Percentiles rank a stretch among this genome's conserved stretches.
Evolutionary conservation across 2,329 filamentous ascomycete species (phyloP).

Genomic region (Zymoseptoria tritici): DNA sequence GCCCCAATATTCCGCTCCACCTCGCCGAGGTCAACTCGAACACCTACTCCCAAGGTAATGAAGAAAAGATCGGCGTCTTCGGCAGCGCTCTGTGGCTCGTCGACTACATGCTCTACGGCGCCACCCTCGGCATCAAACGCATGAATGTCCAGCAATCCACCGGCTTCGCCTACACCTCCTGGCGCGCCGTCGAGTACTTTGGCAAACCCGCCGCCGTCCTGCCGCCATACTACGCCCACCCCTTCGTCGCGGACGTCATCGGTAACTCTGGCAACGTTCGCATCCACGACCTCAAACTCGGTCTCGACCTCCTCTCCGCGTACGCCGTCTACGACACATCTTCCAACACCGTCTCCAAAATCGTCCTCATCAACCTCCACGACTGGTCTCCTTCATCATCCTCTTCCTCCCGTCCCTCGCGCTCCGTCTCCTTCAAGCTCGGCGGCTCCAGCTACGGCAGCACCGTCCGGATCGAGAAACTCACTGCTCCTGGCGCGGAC

Average conservation of each 20-base stretch:
- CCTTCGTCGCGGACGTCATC: constrained; percentile 12
- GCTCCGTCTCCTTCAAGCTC: constrained; percentile 3
- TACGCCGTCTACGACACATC: constrained; percentile 9
- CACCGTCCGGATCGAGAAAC: constrained; percentile 3
- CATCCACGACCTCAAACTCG: constrained; percentile 6
- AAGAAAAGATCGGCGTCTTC: constrained; percentile 7
- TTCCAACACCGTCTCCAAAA: constrained; percentile 2
- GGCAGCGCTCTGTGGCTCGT: constrained; percentile 10
- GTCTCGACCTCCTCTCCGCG: constrained; percentile 7
- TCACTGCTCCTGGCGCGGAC: constrained; percentile 9
- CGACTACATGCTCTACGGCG: constrained; percentile 12
- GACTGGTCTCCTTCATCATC: constrained; percentile 1
- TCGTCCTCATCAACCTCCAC: constrained; percentile 12
- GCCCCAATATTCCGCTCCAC: constrained; percentile 4
- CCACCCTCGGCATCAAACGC: constrained; percentile 5
- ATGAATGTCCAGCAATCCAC: constrained; percentile 14
- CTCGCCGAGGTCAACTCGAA: constrained; percentile 12
- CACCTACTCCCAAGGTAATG: constrained; percentile 8
- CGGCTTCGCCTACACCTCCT: constrained; percentile 9
- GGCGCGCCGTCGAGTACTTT: constrained; percentile 5
- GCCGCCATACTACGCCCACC: constrained; percentile 14
- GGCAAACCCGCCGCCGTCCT: constrained; percentile 8
- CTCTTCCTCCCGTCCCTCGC: constrained; percentile 2
- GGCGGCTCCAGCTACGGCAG: constrained; percentile 1
- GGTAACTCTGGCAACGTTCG: constrained; percentile 6